Evolutionary conservation across 805 yeast genomes (phyloP).

Genomic region (Ogataea thermomethanolica): DNA sequence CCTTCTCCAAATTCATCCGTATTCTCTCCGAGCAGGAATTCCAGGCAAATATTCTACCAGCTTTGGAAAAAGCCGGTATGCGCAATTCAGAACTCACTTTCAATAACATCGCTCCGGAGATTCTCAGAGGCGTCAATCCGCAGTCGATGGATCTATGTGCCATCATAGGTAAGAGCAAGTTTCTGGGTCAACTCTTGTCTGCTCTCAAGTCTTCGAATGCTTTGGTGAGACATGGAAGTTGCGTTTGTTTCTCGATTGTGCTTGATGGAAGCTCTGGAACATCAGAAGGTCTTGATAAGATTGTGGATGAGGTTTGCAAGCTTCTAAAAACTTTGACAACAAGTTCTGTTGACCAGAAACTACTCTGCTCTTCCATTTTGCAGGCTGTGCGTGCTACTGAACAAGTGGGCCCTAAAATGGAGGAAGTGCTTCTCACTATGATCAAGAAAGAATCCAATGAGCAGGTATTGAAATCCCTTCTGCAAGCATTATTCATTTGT

Average conservation of each 20-base stretch:
- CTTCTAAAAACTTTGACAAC: constrained; percentile 53
- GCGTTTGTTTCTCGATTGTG: constrained; percentile 32
- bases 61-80: constrained; percentile 67
- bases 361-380: constrained; percentile 46
- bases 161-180: constrained; percentile 37
- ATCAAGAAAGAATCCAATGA: constrained; percentile 78
- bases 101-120: constrained; percentile 46
- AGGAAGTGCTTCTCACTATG: constrained; percentile 45
- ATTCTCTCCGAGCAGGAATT: constrained; percentile 6
- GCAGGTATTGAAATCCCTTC: constrained; percentile 45
- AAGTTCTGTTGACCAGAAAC: constrained; percentile 64
- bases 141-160: constrained; percentile 40
- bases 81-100: constrained; percentile 76
- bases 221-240: constrained; percentile 50
- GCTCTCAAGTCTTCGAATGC: constrained; percentile 71
- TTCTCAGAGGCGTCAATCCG: constrained; percentile 37
- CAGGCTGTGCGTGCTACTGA: constrained; percentile 26
- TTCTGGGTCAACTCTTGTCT: constrained; percentile 48
- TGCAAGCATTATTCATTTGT: constrained; percentile 48
- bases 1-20: constrained; percentile 14
- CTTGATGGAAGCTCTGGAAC: constrained; percentile 19
- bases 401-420: constrained; percentile 30
- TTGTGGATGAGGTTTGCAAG: constrained; percentile 54
- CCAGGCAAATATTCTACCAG: constrained; percentile 37
- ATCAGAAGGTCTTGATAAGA: constrained; percentile 29